Conservation (phyloP, 495 filamentous ascomycete genomes). For the Aspergillus baeticus region DNA sequence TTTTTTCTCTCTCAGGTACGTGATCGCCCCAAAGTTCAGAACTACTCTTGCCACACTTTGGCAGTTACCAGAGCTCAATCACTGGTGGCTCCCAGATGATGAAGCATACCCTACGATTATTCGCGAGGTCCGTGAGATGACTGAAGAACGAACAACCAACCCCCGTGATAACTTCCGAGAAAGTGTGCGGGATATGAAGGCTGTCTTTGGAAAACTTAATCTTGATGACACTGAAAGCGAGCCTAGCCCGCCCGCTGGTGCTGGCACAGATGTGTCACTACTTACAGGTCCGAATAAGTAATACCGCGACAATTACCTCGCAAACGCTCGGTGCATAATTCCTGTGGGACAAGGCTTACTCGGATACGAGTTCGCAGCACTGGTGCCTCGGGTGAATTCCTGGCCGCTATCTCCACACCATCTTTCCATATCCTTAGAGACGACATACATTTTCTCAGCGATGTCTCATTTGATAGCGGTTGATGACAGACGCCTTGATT, state of each 20-base stretch:
- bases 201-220: conserved; percentile 59
- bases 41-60: conserved; percentile 70
- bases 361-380: no score
- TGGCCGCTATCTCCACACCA: no score
- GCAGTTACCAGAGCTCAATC: conserved; percentile 61
- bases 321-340: no score
- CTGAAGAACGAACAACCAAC: conserved; percentile 65
- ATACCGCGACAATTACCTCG: neutral
- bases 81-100: conserved; percentile 88
- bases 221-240: conserved; percentile 39
- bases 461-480: no score
- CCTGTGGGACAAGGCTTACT: no score
- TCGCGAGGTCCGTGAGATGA: conserved; percentile 72
- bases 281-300: neutral
- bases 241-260: conserved; percentile 25
- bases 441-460: no score
- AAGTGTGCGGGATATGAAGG: conserved; percentile 72
- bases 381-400: no score
- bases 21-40: conserved; percentile 74
- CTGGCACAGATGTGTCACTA: conserved; percentile 8
- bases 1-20: conserved; percentile 58
- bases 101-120: conserved; percentile 70
- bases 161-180: conserved; percentile 62
- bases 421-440: no score
- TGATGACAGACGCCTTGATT: no score